These are phyloP conservation scores for Meyerozyma carpophila DNA, from an alignment of 1,139 yeast genomes.

Conservation along the genomic window DNA sequence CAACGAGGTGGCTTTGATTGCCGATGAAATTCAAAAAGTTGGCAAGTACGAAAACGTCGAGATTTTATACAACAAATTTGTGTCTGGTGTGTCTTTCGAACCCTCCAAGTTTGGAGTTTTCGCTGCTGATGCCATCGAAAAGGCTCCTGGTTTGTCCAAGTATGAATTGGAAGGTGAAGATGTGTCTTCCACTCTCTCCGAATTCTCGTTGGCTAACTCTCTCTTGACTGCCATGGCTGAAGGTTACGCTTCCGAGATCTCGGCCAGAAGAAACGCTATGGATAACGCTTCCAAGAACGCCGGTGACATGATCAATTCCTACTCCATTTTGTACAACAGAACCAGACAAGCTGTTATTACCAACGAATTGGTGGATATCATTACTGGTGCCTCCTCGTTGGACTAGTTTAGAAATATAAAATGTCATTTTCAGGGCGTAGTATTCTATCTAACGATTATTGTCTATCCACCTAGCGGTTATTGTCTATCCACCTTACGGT, in stretches of 20 bases:
- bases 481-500: too few relatives aligned
- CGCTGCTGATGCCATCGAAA: constrained; percentile 68
- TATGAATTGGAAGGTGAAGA: constrained; percentile 81
- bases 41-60: constrained; percentile 74
- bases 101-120: constrained; percentile 68
- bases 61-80: constrained; percentile 81
- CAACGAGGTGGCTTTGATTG: constrained; percentile 80
- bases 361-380: constrained; percentile 98
- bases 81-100: constrained; percentile 85
- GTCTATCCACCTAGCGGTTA: too few relatives aligned
- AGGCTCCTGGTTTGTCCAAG: constrained; percentile 81
- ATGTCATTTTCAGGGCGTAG: background rate
- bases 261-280: constrained; percentile 99
- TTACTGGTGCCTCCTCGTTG: constrained; percentile 98
- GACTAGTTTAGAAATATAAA: constrained; percentile 43
- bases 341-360: constrained; percentile 99
- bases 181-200: constrained; percentile 58
- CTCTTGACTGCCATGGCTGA: constrained; percentile 91
- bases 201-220: constrained; percentile 87
- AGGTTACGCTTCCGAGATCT: constrained; percentile 96
- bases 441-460: background rate
- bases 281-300: constrained; percentile 99
- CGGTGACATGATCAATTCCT: constrained; percentile 94
- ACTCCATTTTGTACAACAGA: constrained; percentile 97
- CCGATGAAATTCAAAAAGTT: constrained; percentile 73